Evolutionary conservation across 306 rosid genomes (phyloP).

Genomic region (Ceratonia siliqua): DNA sequence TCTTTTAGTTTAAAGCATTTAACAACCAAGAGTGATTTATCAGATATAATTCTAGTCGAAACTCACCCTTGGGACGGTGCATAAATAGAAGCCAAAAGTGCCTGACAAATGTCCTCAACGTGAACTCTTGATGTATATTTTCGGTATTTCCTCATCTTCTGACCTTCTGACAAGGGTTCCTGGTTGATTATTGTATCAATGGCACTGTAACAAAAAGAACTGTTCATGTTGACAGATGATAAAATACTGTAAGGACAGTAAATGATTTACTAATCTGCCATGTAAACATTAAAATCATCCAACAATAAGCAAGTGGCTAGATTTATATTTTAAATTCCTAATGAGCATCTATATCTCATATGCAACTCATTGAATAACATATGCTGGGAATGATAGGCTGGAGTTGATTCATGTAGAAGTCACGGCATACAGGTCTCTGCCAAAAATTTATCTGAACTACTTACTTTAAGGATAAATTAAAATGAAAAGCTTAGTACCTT

Average conservation of each 20-base stretch:
- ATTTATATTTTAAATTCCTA: constrained; percentile 10
- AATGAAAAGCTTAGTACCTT: constrained; percentile 54
- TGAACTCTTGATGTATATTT: constrained; percentile 78
- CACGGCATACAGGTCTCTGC: neutral
- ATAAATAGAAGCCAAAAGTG: constrained; percentile 59
- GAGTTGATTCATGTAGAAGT: neutral
- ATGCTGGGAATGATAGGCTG: constrained; percentile 2
- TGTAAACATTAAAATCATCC: neutral
- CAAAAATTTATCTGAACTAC: constrained; percentile 1
- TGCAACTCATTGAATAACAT: neutral
- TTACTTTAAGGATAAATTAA: constrained; percentile 17
- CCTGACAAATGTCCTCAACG: constrained; percentile 83
- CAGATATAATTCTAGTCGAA: neutral
- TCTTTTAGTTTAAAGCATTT: too few species aligned
- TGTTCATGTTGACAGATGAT: neutral
- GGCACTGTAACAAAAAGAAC: constrained; percentile 55
- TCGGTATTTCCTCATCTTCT: constrained; percentile 58
- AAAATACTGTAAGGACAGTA: neutral
- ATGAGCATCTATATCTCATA: neutral
- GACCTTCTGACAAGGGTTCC: constrained; percentile 57
- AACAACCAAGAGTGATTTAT: too few species aligned
- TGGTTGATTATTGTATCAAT: constrained; percentile 72
- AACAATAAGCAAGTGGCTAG: neutral
- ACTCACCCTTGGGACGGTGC: constrained; percentile 50
- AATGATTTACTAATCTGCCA: neutral